Evolutionary conservation across 306 rosid species (phyloP).

Genomic region (Vigna mungo): DNA sequence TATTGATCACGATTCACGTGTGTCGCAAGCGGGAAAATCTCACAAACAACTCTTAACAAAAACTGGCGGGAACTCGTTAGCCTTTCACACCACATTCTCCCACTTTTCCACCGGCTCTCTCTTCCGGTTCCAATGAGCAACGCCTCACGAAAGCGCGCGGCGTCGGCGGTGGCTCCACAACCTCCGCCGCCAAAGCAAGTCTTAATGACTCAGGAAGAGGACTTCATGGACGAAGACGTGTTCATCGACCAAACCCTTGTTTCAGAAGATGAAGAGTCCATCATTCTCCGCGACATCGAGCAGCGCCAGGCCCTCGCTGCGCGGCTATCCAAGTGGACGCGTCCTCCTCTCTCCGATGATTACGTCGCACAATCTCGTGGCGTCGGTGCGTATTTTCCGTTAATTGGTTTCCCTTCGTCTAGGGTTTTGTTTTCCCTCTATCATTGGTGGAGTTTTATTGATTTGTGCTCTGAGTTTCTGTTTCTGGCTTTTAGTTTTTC

Average conservation of each 20-base stretch:
- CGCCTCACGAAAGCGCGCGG: constrained; percentile 61
- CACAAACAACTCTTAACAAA: constrained; percentile 26
- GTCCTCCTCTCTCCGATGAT: constrained; percentile 70
- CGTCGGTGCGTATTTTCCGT: constrained; percentile 59
- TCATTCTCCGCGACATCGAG: constrained; percentile 85
- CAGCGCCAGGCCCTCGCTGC: constrained; percentile 74
- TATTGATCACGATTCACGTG: not conserved
- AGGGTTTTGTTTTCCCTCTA: constrained; percentile 46
- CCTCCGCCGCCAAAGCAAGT: constrained; percentile 65
- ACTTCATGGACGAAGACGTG: constrained; percentile 89
- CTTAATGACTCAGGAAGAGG: constrained; percentile 67
- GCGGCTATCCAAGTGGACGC: constrained; percentile 80
- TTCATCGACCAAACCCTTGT: constrained; percentile 79
- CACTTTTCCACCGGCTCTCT: not conserved
- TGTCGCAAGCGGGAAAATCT: constrained; percentile 46
- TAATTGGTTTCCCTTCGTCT: constrained; percentile 16
- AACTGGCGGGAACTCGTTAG: constrained; percentile 68
- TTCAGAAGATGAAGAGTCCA: constrained; percentile 72
- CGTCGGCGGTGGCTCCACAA: constrained; percentile 51
- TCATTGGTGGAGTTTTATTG: constrained; percentile 23
- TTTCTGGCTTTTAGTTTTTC: constrained; percentile 61
- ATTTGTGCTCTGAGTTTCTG: not conserved
- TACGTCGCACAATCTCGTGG: constrained; percentile 63
- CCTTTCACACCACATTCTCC: not conserved
- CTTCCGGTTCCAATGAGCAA: constrained; percentile 39